Base-by-base conservation (phyloP, 441 rosid genomes). In the Pelargonium cotyledonis region DNA sequence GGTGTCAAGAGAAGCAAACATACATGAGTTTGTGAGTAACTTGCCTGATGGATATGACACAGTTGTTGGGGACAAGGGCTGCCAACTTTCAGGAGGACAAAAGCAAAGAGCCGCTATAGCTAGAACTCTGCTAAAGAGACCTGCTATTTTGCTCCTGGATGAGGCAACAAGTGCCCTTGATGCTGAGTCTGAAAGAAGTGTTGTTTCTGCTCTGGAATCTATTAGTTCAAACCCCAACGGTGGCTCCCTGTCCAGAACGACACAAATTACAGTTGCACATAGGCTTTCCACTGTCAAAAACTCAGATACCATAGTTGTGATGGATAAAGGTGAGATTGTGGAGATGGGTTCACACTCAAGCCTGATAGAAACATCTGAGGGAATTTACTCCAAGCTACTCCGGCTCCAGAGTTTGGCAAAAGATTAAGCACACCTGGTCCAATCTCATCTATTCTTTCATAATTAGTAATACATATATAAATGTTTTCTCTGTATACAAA, bases 161-260 rank as follows among this genome's bases (percentile, higher is more conserved):
- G 90, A 88, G 83, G 89, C 90, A 73, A 88, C 93, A 31, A 85
- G 85, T 72, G 94, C 94, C 10, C 83, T 88, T 0, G 86, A 88
- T 63, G 79, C 79, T 0, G 91, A 81, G 76, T 85, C 88, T 4
- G 91, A 88, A 77, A 84, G 89, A 67, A 70, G 69, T 23, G 55
- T 88, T 55, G 82, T 85, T 51, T 80, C 72, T 11, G 85, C 84
- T 31, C 65, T 85, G 73, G 88, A 83, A 69, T 71, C 82, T 6
- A 73, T 78, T 9, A 75, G 72, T 43, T 23, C 9, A 35, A 73
- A 70, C 10, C 65, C 68, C 26, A 65, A 65, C 0, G 68, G 26
- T 2, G 26, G 26, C 26, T 23, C 77, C 2, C 15, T 55, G 19
- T 70, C 75, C 65, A 66, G 64, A 73, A 69, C 80, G 10, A 86